These are phyloP conservation scores for Paramecium octaurelia DNA, from an alignment of 73 alveolate species.

Conservation along the genomic window DNA sequence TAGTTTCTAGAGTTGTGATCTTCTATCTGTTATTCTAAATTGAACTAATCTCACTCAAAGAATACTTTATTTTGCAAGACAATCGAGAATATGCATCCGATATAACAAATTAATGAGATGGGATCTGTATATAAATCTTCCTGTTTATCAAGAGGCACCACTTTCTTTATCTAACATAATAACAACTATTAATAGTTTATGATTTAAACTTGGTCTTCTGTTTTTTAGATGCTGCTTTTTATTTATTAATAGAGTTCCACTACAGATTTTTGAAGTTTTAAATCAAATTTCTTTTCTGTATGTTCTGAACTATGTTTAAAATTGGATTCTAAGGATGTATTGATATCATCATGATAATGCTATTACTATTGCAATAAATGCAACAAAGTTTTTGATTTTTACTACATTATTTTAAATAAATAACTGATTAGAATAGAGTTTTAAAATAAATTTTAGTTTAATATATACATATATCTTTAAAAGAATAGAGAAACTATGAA, in stretches of 20 bases:
- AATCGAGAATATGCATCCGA: conserved; percentile 34
- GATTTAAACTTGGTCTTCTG: not conserved
- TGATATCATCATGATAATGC: not conserved
- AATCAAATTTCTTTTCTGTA: conserved; percentile 23
- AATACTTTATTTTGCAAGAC: conserved; percentile 9
- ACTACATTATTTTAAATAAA: conserved; percentile 27
- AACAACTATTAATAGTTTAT: not conserved
- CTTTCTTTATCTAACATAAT: not conserved
- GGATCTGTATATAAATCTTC: conserved; percentile 4
- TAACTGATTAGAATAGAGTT: not conserved
- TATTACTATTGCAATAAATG: not conserved
- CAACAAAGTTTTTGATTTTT: conserved; percentile 34
- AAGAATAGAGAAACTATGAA: not conserved
- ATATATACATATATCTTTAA: not conserved
- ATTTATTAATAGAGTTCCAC: not conserved
- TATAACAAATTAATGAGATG: not conserved
- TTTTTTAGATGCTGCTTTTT: not conserved
- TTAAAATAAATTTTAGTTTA: not conserved
- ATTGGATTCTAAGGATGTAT: conserved; percentile 25
- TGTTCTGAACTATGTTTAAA: conserved; percentile 7
- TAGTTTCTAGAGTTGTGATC: not conserved
- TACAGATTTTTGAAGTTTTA: conserved; percentile 11
- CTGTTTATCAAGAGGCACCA: not conserved
- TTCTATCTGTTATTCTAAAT: conserved; percentile 44
- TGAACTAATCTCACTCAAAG: not conserved